Base-by-base conservation (phyloP, 176 grass and related monocot genomes). In the Paspalum notatum region DNA sequence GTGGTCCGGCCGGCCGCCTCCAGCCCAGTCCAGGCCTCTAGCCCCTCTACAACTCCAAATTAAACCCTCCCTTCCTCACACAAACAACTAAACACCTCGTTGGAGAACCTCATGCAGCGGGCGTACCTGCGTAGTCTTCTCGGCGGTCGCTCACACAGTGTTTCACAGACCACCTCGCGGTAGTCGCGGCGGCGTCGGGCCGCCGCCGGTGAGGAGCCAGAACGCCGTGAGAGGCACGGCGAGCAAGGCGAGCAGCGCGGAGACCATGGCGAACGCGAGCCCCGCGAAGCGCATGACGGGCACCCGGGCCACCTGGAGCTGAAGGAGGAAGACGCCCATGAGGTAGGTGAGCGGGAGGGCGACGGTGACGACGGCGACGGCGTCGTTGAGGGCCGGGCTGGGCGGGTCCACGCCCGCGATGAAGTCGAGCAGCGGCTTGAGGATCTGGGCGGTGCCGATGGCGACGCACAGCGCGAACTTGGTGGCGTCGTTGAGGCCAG, bases 381-480 rank as follows among this genome's bases (percentile, higher is more conserved):
- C 74, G 41, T 4, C 5, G 16, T 77, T 10, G 22, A 77, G 43
- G 57, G 6, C 5, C 22, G 59, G 25, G 44, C 59, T 63, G 9
- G 10, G 75, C 75, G 75, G 75, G 3, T 6, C 5, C 22, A 0
- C 10, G 7, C 40, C 22, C 2, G 18, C 5, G 15, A 78, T 0
- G 59, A 14, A 78, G 2, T 49, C 25, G 5, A 78, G 44, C 44
- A 78, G 4, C 9, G 58, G 75, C 44, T 63, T 12, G 14, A 78
- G 22, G 75, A 78, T 63, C 44, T 21, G 13, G 10, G 43, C 6
- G 75, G 18, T 3, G 25, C 75, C 75, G 5, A 78, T 1, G 16
- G 75, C 59, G 0, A 78, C 58, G 75, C 44, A 5, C 6, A 78
- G 44, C 25, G 75, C 59, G 75, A 78, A 64, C 43, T 21, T 18